These are phyloP conservation scores for Plasmodium billcollinsi DNA, from an alignment of 169 alveolate genomes.

Conservation along the genomic window DNA sequence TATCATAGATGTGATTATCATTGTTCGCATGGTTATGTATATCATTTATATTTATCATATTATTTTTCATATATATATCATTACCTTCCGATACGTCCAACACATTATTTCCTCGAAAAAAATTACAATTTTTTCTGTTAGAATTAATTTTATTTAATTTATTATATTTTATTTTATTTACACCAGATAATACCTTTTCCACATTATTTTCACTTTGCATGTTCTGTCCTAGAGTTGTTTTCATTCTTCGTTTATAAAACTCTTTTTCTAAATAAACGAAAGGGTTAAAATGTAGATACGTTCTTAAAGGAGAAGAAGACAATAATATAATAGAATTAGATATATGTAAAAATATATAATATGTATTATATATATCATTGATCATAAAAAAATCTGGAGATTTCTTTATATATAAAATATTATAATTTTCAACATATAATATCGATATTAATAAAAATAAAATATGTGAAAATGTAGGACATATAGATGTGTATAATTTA, in stretches of 20 bases:
- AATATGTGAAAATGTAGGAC: constrained; percentile 45
- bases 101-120: too few species aligned
- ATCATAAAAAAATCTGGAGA: constrained; percentile 43
- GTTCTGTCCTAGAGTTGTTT: too few species aligned
- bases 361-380: constrained; percentile 64
- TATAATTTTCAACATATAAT: constrained; percentile 69
- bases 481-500: constrained; percentile 48
- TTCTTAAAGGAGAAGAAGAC: constrained; percentile 46
- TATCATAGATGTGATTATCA: too few species aligned
- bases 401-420: constrained; percentile 60
- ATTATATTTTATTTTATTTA: neutral
- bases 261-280: too few species aligned
- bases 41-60: too few species aligned
- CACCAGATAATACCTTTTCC: neutral
- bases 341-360: constrained; percentile 56
- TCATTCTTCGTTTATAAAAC: too few species aligned
- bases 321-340: constrained; percentile 60
- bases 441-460: constrained; percentile 50
- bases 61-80: too few species aligned
- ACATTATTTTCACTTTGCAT: too few species aligned
- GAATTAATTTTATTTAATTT: neutral
- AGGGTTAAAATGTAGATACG: constrained; percentile 43
- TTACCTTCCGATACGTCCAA: too few species aligned
- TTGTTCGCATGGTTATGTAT: too few species aligned
- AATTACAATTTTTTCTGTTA: too few species aligned